Base-by-base conservation (phyloP, 139 green algal genomes). In the Ettlia oleoabundans region DNA sequence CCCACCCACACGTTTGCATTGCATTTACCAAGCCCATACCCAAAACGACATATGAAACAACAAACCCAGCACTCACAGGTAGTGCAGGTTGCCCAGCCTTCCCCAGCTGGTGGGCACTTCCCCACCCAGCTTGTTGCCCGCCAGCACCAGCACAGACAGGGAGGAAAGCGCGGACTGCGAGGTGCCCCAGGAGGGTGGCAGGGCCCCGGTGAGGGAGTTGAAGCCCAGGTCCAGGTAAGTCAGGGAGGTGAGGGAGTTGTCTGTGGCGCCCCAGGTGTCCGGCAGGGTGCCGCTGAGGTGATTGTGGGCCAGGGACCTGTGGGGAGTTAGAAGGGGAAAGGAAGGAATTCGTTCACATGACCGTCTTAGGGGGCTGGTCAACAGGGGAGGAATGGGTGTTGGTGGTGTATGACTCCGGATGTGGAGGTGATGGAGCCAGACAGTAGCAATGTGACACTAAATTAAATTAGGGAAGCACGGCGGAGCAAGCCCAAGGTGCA, bases 301-400 rank as follows among this genome's bases (percentile, higher is more conserved):
- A 58, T 81, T 81, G 75, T 81, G 58, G n/a, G 75, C n/a, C 40
- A 81, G 58, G 4, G 61, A 43, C 38, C 72, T 79, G 72, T 35
- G n/a, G 15, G 28, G 13, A 10, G 41, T 28, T 33, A 9, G 37
- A 22, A 35, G 21, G 42, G 42, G 42, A 13, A 62, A 22, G 64
- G 24, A 41, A 4, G 64, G 2, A 15, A 19, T 28, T 26, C 18
- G 67, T 42, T n/a, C 40, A 40, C 33, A 26, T 21, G 15, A 40
- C 10, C 1, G 19, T 24, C 32, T 33, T 43, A 33, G 63, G 63
- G 1, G 33, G 30, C 8, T 69, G 21, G 62, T 3, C 24, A 37
- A n/a, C n/a, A n/a, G n/a, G n/a, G n/a, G n/a, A n/a, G n/a, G n/a
- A n/a, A n/a, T n/a, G n/a, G n/a, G n/a, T n/a, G n/a, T n/a, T n/a